These are phyloP conservation scores for Golubevia sp. DNA, from an alignment of 1,284 basidiomycete genomes.

Conservation along the genomic window DNA sequence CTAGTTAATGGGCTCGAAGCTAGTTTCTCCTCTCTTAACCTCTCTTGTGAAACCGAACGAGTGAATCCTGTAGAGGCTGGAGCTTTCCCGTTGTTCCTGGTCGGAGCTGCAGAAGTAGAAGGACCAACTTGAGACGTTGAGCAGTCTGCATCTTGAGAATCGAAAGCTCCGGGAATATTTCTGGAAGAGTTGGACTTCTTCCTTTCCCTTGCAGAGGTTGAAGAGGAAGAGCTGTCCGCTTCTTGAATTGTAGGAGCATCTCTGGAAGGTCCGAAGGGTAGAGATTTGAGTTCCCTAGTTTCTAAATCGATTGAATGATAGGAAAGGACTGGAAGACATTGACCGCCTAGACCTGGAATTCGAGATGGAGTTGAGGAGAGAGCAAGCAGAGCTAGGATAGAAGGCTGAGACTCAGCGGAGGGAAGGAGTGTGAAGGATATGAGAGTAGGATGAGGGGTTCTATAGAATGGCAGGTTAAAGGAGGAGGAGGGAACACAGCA, in stretches of 20 bases:
- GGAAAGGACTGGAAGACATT: constrained; percentile 51
- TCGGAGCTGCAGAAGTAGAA: background rate
- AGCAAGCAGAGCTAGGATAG: constrained; percentile 43
- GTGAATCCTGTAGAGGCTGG: background rate
- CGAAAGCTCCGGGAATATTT: background rate
- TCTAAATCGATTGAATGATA: constrained; percentile 35
- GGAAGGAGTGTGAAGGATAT: constrained; percentile 27
- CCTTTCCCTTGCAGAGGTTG: background rate
- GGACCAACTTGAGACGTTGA: background rate
- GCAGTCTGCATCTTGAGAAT: background rate
- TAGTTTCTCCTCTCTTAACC: constrained; percentile 24
- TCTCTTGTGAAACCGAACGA: background rate
- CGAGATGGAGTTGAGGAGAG: constrained; percentile 36
- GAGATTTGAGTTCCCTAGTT: constrained; percentile 29
- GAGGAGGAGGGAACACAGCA: constrained; percentile 10
- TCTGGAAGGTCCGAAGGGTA: constrained; percentile 39
- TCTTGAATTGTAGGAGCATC: constrained; percentile 7
- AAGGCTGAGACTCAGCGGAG: constrained; percentile 7
- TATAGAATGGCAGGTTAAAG: too few relatives aligned
- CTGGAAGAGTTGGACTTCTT: background rate
- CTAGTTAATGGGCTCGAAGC: constrained; percentile 25
- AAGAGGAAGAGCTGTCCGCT: background rate
- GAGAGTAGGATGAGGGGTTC: constrained; percentile 46
- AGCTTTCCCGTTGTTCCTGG: background rate
- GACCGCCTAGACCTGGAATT: constrained; percentile 39